Evolutionary conservation across 2,329 filamentous ascomycete species (phyloP).

Genomic region (Trichoderma endophyticum): DNA sequence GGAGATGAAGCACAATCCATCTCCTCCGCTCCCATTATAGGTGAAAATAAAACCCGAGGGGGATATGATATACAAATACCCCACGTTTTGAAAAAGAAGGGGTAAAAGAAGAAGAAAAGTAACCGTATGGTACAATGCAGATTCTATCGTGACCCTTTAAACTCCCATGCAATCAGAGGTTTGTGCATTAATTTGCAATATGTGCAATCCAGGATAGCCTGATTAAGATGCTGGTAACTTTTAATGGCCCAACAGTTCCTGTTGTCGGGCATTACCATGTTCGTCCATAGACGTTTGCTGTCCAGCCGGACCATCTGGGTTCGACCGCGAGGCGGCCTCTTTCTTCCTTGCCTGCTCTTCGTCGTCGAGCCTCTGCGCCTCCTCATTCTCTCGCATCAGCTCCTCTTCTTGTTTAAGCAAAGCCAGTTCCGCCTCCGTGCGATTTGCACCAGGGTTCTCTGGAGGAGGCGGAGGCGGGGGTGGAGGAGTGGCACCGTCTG

Average conservation of each 20-base stretch:
- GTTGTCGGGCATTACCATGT: conserved; percentile 23
- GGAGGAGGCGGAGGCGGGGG: conserved; percentile 48
- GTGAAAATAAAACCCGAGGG: background rate
- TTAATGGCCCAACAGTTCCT: conserved; percentile 25
- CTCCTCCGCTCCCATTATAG: background rate
- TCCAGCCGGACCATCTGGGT: background rate
- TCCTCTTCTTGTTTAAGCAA: conserved; percentile 51
- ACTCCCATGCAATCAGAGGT: conserved; percentile 2
- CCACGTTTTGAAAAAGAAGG: conserved; percentile 14
- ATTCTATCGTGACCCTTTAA: conserved; percentile 14
- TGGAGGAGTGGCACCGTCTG: conserved; percentile 39
- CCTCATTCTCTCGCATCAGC: conserved; percentile 52
- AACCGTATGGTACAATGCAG: conserved; percentile 15
- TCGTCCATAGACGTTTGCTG: conserved; percentile 17
- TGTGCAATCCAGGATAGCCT: conserved; percentile 12
- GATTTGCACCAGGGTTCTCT: conserved; percentile 33
- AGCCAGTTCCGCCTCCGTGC: conserved; percentile 43
- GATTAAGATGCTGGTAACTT: background rate
- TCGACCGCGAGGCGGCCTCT: conserved; percentile 23
- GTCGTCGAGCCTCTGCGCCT: conserved; percentile 51
- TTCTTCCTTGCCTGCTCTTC: conserved; percentile 36
- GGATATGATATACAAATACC: background rate
- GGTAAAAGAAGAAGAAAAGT: conserved; percentile 13
- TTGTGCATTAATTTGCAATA: conserved; percentile 14
- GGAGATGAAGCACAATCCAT: background rate